Base-by-base conservation (phyloP, 352 stramenopile genomes). In the Globisporangium carolinianum region DNA sequence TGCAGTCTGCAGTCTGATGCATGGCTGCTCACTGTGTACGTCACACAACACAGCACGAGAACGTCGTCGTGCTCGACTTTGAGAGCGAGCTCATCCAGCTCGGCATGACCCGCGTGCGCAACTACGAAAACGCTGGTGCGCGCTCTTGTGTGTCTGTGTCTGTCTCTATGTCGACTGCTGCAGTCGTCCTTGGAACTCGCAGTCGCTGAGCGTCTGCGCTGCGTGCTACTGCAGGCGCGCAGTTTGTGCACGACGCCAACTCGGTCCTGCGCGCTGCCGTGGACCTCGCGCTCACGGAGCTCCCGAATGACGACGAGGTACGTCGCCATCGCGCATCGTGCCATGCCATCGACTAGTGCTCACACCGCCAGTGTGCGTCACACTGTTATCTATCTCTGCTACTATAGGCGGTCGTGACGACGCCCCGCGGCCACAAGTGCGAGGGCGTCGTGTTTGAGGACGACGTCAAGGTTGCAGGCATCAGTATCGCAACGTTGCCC, bases 21-120 rank as follows among this genome's bases (percentile, higher is more conserved):
- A 32, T 32, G 24, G 24, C 10, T 17, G n/a, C 18, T 11, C 4
- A 9, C 18, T 15, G 38, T 49, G 36, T 50, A 60, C 7, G 24
- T 32, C 24, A 32, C 24, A 32, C 24, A 32, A 32, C 41, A 17
- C 60, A 94, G 84, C 84, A 94, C 55, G 82, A 92, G 59, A 94
- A 94, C 54, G 83, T 94, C 38, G 82, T 89, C 45, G 83, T 92
- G 58, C 61, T 94, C 50, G 84, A 92, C 43, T 60, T 94, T 3
- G 84, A 94, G 66, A 91, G 79, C 63, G 84, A 94, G 60, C 62
- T 90, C n/a, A 79, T 94, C 38, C 82, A 92, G 64, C 69, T 91
- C 24, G 79, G 82, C 39, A 89, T 94, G 64, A 87, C 82, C 35
- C 71, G 79, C n/a, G 73, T 94, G 50, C 84, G 84, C 50, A 77